Evolutionary conservation across 192 early-diverging fungal species (phyloP).

Genomic region (Entomortierella beljakovae): DNA sequence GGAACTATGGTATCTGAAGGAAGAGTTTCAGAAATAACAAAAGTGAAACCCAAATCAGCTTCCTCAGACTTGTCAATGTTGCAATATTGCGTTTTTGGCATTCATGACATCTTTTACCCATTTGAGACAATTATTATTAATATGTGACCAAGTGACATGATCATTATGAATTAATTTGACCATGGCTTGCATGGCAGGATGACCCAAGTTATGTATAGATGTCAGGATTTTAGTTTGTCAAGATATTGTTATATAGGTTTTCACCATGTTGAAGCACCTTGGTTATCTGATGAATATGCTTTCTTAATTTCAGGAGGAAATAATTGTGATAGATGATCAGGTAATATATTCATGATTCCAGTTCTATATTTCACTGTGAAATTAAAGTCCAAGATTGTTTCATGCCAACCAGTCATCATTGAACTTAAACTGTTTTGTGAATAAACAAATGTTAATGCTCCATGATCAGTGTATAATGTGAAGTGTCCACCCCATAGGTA

Average conservation of each 20-base stretch:
- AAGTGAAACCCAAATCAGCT: too few species aligned
- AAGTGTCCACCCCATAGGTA: constrained; percentile 3
- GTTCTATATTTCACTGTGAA: background rate
- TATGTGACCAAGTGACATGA: background rate
- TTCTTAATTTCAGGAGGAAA: background rate
- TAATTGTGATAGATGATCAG: background rate
- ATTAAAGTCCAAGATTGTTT: background rate
- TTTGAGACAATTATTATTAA: background rate
- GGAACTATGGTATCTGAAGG: too few species aligned
- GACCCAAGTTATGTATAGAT: background rate
- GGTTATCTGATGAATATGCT: background rate
- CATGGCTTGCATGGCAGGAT: background rate
- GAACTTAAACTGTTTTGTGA: background rate
- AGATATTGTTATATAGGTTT: background rate
- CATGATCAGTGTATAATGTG: background rate
- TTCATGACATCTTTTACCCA: background rate
- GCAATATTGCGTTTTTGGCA: background rate
- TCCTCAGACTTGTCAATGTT: too few species aligned
- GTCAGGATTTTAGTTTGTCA: background rate
- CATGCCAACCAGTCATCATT: background rate
- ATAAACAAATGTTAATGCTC: background rate
- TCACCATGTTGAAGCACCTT: background rate
- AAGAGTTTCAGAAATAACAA: too few species aligned
- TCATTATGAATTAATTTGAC: background rate
- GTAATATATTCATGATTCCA: background rate